phyloP scores from a whole-genome alignment of 345 rosid genomes.

The Linum lewisii region DNA sequence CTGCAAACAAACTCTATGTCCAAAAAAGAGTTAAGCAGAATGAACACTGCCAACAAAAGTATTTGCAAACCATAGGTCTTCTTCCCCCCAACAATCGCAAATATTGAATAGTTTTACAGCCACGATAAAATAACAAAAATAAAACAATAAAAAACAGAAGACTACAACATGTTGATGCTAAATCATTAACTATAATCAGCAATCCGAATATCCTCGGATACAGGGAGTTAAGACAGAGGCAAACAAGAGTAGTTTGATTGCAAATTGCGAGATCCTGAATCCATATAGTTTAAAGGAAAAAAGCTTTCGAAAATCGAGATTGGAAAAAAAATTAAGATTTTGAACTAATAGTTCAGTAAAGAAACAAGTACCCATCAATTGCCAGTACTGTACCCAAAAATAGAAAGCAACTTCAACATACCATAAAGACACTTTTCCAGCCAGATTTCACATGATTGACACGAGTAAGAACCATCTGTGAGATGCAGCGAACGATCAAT shows the following conservation, averaged over 20 bases:
- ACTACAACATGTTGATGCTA: background rate
- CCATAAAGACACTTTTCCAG: conserved; percentile 97
- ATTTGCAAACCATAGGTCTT: background rate
- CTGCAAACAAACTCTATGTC: background rate
- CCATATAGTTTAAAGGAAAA: background rate
- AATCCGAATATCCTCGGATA: conserved; percentile 3
- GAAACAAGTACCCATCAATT: no score
- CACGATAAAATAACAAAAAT: no score
- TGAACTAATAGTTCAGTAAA: no score
- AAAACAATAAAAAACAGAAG: no score
- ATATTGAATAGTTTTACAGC: no score
- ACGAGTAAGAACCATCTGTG: conserved; percentile 96
- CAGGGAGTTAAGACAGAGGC: background rate
- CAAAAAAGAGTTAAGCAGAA: background rate
- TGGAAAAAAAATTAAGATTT: no score
- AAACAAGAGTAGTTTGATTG: no score
- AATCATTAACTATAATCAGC: background rate
- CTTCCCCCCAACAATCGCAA: background rate
- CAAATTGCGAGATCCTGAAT: background rate
- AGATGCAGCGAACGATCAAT: conserved; percentile 81
- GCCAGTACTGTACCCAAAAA: background rate
- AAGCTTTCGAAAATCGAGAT: no score
- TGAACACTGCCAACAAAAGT: background rate
- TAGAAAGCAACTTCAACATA: conserved; percentile 20
- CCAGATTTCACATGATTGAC: conserved; percentile 93